These are phyloP conservation scores for Cadophora sp. DNA, from an alignment of 2,329 filamentous ascomycete genomes.

Conservation along the genomic window DNA sequence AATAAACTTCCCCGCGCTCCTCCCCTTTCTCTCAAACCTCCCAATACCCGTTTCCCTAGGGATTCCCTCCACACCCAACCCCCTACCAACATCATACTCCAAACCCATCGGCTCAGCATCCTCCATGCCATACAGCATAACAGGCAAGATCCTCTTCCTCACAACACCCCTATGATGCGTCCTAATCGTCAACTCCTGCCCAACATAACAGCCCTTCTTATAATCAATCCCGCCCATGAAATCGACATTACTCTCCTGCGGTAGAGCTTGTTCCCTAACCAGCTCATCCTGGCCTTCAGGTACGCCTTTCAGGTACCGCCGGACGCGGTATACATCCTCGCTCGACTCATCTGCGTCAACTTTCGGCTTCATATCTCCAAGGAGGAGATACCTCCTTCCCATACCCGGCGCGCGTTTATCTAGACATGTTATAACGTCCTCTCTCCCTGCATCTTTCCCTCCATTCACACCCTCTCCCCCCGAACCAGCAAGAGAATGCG, in stretches of 20 bases:
- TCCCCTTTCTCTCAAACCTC: constrained; percentile 61
- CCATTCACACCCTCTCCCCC: neutral
- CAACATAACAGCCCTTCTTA: constrained; percentile 95
- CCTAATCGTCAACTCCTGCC: constrained; percentile 94
- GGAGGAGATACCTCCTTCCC: constrained; percentile 58
- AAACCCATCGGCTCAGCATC: constrained; percentile 51
- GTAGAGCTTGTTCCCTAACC: constrained; percentile 71
- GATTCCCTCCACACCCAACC: constrained; percentile 41
- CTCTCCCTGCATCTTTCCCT: constrained; percentile 15
- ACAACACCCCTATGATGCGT: constrained; percentile 95
- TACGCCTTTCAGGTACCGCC: constrained; percentile 81
- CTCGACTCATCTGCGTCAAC: constrained; percentile 52
- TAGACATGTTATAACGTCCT: constrained; percentile 41
- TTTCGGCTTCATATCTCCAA: constrained; percentile 44
- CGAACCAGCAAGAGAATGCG: constrained; percentile 23
- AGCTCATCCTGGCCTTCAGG: constrained; percentile 88
- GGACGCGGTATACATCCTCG: constrained; percentile 71
- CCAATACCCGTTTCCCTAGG: constrained; percentile 56
- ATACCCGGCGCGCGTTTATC: constrained; percentile 63
- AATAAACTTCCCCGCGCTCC: constrained; percentile 83
- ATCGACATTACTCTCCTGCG: constrained; percentile 90
- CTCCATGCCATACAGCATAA: constrained; percentile 69
- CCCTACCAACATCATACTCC: constrained; percentile 53
- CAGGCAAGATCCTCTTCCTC: constrained; percentile 85
- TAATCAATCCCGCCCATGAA: constrained; percentile 87